Evolutionary conservation across 345 rosid species (phyloP), one percentile per base, ranked within the genome.

Genomic region (Pugionium dolabratum): DNA sequence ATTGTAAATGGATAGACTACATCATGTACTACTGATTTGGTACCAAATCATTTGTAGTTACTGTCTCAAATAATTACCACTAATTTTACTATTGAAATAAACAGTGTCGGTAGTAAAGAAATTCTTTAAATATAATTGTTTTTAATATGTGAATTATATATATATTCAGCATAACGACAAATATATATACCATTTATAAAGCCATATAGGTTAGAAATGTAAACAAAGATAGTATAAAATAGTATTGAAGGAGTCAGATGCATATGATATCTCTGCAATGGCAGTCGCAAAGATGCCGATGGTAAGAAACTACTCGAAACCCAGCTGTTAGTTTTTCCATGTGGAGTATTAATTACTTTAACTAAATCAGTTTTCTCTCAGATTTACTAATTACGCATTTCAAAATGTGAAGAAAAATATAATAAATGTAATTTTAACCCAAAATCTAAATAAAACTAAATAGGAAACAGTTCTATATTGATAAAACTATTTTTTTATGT

Each of bases 211-310:
- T 47, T 71, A 47, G n/a, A 56, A 27, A 26, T 25, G 44, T 11
- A 41, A 6, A 34, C 2, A 59, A 48, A 62, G 6, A 63, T 37
- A 54, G 31, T 47, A 62, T 10, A 48, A 6, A 63, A 6, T 26
- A 54, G 63, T 70, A 46, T 6, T 54, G 37, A 40, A 26, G 52
- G 59, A 72, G 75, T 72, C 70, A 64, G 75, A 57, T 26, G 75
- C 70, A 71, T 64, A 71, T 71, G 70, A 71, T 26, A 62, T 42
- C 51, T 75, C 64, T 51, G 64, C 46, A 10, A 27, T 44, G 18
- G 18, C 18, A 18, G 18, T 18, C 18, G 47, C 77, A 64, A 59
- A 67, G 71, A 64, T 70, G 75, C 81, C 62, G 75, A 50, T 60
- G 44, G 67, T 66, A 59, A 53, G 49, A 43, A 52, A 48, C 67